These are phyloP conservation scores for Aristolochia contorta DNA, from an alignment of 164 flowering plant species.

Conservation along the genomic window DNA sequence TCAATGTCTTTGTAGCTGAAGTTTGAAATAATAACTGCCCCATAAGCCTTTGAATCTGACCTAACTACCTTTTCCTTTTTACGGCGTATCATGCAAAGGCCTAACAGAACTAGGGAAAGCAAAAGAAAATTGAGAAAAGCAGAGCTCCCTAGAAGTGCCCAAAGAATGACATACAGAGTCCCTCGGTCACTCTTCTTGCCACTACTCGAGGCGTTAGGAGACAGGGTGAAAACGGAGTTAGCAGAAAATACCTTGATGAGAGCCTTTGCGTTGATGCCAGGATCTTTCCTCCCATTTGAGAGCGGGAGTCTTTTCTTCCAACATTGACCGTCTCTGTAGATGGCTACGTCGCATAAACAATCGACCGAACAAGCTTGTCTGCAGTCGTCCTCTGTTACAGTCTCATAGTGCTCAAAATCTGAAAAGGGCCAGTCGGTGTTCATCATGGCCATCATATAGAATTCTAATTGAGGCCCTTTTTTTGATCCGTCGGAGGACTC, in stretches of 20 bases:
- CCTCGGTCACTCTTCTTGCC: conserved; percentile 4
- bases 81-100: too few species aligned
- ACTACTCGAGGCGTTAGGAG: background rate
- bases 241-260: conserved; percentile 23
- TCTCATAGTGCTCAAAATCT: conserved; percentile 18
- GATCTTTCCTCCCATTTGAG: conserved; percentile 25
- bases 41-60: background rate
- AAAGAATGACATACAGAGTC: conserved; percentile 11
- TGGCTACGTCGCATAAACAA: conserved; percentile 43
- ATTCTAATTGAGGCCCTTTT: background rate
- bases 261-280: conserved; percentile 9
- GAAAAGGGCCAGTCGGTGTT: conserved; percentile 32
- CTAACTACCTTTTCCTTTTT: background rate
- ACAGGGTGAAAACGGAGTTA: background rate
- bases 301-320: conserved; percentile 42
- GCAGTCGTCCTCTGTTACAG: conserved; percentile 24
- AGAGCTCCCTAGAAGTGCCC: conserved; percentile 33
- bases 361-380: conserved; percentile 32
- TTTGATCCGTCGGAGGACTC: background rate
- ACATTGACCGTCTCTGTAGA: conserved; percentile 18
- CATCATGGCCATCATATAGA: conserved; percentile 1
- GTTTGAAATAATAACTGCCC: background rate
- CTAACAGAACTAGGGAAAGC: too few species aligned
- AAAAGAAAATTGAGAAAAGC: conserved; percentile 19
- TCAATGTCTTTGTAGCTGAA: conserved; percentile 11